phyloP scores from a whole-genome alignment of 2,329 filamentous ascomycete species.

The Aspergillus sp. region DNA sequence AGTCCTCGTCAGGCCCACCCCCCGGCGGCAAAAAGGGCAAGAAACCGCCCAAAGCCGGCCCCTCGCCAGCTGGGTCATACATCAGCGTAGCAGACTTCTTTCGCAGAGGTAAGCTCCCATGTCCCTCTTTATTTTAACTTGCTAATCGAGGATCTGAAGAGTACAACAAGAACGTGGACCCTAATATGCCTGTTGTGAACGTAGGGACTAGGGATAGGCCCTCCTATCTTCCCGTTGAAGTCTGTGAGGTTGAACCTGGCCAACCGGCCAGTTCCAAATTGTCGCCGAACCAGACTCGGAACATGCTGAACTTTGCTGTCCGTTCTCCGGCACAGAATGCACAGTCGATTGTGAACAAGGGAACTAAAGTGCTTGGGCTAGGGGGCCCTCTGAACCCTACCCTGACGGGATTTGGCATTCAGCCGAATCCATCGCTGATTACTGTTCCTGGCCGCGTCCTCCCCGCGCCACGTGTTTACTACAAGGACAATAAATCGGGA shows the following conservation, averaged over 20 bases:
- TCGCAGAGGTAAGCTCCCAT: constrained; percentile 25
- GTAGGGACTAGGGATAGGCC: constrained; percentile 50
- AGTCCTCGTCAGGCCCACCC: constrained; percentile 6
- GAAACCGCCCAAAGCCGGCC: constrained; percentile 21
- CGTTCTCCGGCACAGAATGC: constrained; percentile 59
- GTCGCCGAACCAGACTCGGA: constrained; percentile 49
- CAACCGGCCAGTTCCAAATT: constrained; percentile 56
- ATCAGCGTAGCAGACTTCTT: constrained; percentile 48
- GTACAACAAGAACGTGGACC: constrained; percentile 29
- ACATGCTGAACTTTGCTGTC: constrained; percentile 66
- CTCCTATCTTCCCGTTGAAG: constrained; percentile 57
- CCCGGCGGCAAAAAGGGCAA: constrained; percentile 13
- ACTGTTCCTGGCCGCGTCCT: constrained; percentile 66
- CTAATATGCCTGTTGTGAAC: constrained; percentile 54
- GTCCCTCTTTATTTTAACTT: background rate
- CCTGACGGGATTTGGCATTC: constrained; percentile 54
- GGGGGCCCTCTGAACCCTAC: constrained; percentile 36
- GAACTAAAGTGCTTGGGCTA: constrained; percentile 48
- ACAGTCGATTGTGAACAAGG: constrained; percentile 51
- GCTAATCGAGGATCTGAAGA: constrained; percentile 15
- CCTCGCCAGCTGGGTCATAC: constrained; percentile 30
- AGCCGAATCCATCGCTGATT: constrained; percentile 43
- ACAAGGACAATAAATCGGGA: constrained; percentile 30
- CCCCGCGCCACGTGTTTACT: constrained; percentile 50
- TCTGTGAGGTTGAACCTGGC: constrained; percentile 54